These are phyloP conservation scores for Fusarium bactridioides DNA, from an alignment of 2,329 filamentous ascomycete genomes.

Conservation along the genomic window DNA sequence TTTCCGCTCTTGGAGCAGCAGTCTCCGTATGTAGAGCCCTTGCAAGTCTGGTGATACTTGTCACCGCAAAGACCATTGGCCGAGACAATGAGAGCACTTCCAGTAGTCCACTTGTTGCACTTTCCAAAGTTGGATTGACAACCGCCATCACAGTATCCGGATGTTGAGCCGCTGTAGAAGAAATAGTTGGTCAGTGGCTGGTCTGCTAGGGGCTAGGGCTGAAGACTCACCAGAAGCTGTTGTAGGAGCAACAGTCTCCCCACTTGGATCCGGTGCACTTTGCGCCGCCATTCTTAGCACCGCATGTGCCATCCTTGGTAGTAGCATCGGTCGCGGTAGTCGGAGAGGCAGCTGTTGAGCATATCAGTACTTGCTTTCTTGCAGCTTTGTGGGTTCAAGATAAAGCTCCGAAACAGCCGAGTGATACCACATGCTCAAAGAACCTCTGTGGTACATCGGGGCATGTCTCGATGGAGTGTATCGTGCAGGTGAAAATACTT, in stretches of 20 bases:
- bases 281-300: constrained; percentile 35
- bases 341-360: not conserved
- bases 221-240: constrained; percentile 45
- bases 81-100: constrained; percentile 18
- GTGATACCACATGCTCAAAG: not conserved
- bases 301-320: constrained; percentile 47
- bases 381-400: not conserved
- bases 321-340: not conserved
- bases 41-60: constrained; percentile 30
- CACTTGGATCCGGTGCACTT: constrained; percentile 46
- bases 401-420: not conserved
- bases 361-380: not conserved
- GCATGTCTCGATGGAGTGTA: not conserved
- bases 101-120: constrained; percentile 35
- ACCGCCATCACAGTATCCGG: constrained; percentile 42
- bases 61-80: constrained; percentile 30
- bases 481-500: not conserved
- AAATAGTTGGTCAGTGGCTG: not conserved
- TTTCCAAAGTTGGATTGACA: constrained; percentile 45
- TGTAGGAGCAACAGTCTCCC: constrained; percentile 50
- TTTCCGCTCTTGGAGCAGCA: constrained; percentile 19
- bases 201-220: no score
- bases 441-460: not conserved
- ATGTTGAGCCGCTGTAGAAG: constrained; percentile 2
- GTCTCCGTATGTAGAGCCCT: constrained; percentile 24